These are phyloP conservation scores for Epicoccum nigrum DNA, from an alignment of 2,329 filamentous ascomycete genomes.

Conservation along the genomic window DNA sequence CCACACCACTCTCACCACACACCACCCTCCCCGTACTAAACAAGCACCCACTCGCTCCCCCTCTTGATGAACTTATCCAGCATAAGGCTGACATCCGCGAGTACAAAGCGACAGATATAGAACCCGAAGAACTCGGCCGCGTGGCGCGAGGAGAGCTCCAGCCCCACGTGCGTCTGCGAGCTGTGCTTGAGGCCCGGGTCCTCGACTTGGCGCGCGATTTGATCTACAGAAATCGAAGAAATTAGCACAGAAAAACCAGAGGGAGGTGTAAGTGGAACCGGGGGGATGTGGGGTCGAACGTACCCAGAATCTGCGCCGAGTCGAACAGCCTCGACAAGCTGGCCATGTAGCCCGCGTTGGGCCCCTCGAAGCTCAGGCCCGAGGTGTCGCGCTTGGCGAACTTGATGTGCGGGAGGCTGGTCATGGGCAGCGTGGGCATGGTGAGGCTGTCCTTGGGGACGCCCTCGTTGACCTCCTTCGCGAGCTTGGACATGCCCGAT, in stretches of 20 bases:
- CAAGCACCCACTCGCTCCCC: conserved; percentile 89
- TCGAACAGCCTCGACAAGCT: conserved; percentile 90
- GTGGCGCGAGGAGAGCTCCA: conserved; percentile 91
- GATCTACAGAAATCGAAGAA: conserved; percentile 70
- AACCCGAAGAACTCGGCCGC: conserved; percentile 98
- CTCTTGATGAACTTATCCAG: conserved; percentile 97
- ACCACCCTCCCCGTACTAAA: conserved; percentile 40
- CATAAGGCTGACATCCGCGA: conserved; percentile 81
- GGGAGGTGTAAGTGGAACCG: background rate
- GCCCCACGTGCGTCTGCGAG: conserved; percentile 90
- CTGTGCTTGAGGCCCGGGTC: conserved; percentile 91
- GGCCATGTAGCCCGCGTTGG: conserved; percentile 89
- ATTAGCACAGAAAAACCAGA: conserved; percentile 9
- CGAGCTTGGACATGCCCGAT: too few relatives aligned
- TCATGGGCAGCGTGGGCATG: conserved; percentile 63
- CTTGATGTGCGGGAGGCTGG: conserved; percentile 74
- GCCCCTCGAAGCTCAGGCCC: conserved; percentile 76
- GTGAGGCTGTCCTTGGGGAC: conserved; percentile 64
- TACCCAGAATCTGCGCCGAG: conserved; percentile 90
- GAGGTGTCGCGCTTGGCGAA: conserved; percentile 74
- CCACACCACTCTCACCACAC: too few relatives aligned
- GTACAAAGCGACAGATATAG: conserved; percentile 93
- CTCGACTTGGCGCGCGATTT: conserved; percentile 94
- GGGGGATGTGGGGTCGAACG: conserved; percentile 48
- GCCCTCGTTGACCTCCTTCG: conserved; percentile 44